Evolutionary conservation across 768 basidiomycete genomes (phyloP), one percentile per base, ranked within the genome.

Genomic region (Pleurotus djamor): DNA sequence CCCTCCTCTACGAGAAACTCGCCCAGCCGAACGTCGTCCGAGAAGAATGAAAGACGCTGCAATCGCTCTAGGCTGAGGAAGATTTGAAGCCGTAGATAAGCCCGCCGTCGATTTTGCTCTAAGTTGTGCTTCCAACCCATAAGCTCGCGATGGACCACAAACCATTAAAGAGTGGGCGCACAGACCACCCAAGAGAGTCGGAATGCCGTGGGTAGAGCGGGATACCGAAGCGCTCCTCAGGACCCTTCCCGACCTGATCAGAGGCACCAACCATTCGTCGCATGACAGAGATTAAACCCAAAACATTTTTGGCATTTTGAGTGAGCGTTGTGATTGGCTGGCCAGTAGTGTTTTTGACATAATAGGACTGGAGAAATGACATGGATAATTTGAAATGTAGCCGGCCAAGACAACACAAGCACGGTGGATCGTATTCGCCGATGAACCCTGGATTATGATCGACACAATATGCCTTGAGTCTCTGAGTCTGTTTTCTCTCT

Each of bases 161-260:
- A 7, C 17, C 34, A 51, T 0, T n/a, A 32, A 32, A 51, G 49
- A 51, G 49, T n/a, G 16, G 32, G 4, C 34, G 34, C 8, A 9
- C 21, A 21, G 28, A 5, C 32, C n/a, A 52, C 34, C 14, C 34
- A 28, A 28, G 21, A 28, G 21, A 28, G 21, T 52, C 54, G 54
- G 54, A 56, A 56, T 56, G 13, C 54, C 54, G 54, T 56, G 37
- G 41, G 28, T 44, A 28, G 21, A 28, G 41, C 41, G 54, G 54
- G 54, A 13, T 38, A 43, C 54, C 54, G 54, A 13, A 43, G 38
- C 38, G 49, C 54, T 56, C 37, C 41, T 32, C 14, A 34, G 28
- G 32, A 41, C 37, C 54, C 41, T 50, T 50, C 8, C 7, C 34
- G 28, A 12, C 17, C 32, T 33, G 49, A 8, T 17, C 8, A 28